phyloP scores from a whole-genome alignment of 371 early-diverging fungal genomes.

The Choanephora cucurbitarum region DNA sequence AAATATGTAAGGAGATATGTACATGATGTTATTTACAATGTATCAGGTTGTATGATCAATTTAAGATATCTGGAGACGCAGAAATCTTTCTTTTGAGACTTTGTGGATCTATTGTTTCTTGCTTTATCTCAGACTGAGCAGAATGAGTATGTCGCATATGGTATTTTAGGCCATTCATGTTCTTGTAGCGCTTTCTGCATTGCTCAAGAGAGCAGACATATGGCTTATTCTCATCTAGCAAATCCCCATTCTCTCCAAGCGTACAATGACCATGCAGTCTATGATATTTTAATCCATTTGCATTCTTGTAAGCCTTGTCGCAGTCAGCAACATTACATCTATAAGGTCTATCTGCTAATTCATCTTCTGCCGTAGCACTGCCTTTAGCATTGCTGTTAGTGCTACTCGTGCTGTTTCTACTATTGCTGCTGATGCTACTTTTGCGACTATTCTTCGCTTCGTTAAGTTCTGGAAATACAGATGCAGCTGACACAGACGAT shows the following conservation, averaged over 20 bases:
- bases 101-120: too few species aligned
- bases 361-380: neutral
- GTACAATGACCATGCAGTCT: slow-evolving; percentile 73
- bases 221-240: slow-evolving; percentile 57
- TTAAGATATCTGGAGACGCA: too few species aligned
- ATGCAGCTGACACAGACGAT: slow-evolving; percentile 1
- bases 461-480: neutral
- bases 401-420: neutral
- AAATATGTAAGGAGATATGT: too few species aligned
- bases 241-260: slow-evolving; percentile 31
- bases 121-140: neutral
- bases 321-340: slow-evolving; percentile 79
- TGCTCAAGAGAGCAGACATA: slow-evolving; percentile 77
- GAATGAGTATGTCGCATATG: slow-evolving; percentile 73
- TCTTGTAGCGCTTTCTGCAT: slow-evolving; percentile 94
- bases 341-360: slow-evolving; percentile 59
- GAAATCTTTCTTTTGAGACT: too few species aligned
- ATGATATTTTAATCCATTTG: slow-evolving; percentile 95
- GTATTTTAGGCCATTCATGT: slow-evolving; percentile 94
- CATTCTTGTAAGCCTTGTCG: slow-evolving; percentile 91
- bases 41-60: too few species aligned
- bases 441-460: neutral
- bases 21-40: too few species aligned
- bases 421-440: neutral
- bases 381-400: neutral